Conservation (phyloP, 768 basidiomycete genomes). For the Kwoniella shandongensis region DNA sequence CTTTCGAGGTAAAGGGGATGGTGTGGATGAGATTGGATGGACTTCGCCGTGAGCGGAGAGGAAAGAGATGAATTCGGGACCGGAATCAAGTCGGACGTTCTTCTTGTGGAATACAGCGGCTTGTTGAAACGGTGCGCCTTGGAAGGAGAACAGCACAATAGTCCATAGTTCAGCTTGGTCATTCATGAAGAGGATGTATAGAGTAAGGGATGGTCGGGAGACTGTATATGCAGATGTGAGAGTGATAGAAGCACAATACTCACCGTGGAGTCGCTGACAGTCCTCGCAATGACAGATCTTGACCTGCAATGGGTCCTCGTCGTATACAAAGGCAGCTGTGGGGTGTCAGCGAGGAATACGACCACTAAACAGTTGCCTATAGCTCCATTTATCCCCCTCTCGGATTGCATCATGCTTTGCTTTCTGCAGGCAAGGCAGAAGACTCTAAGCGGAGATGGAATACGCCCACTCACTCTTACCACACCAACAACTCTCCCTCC, state of each 20-base stretch:
- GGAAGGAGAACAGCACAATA: not conserved
- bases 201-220: too few species aligned
- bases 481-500: conserved; percentile 46
- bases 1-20: conserved; percentile 42
- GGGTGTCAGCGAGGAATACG: too few species aligned
- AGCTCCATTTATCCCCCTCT: too few species aligned
- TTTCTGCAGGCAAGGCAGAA: not conserved
- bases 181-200: too few species aligned
- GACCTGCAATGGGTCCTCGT: conserved; percentile 25
- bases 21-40: conserved; percentile 38
- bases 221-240: too few species aligned
- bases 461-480: conserved; percentile 44
- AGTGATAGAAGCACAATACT: conserved; percentile 9
- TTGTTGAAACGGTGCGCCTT: conserved; percentile 44
- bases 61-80: conserved; percentile 40
- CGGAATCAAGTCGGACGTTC: conserved; percentile 33
- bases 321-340: conserved; percentile 37
- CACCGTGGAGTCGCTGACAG: conserved; percentile 46
- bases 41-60: conserved; percentile 47
- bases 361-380: not conserved
- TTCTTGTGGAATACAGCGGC: conserved; percentile 44
- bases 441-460: too few species aligned
- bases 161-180: too few species aligned
- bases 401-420: too few species aligned
- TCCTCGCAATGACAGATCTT: conserved; percentile 48